Evolutionary conservation across 2,329 filamentous ascomycete genomes (phyloP).

Genomic region (Colletotrichum spaethianum): DNA sequence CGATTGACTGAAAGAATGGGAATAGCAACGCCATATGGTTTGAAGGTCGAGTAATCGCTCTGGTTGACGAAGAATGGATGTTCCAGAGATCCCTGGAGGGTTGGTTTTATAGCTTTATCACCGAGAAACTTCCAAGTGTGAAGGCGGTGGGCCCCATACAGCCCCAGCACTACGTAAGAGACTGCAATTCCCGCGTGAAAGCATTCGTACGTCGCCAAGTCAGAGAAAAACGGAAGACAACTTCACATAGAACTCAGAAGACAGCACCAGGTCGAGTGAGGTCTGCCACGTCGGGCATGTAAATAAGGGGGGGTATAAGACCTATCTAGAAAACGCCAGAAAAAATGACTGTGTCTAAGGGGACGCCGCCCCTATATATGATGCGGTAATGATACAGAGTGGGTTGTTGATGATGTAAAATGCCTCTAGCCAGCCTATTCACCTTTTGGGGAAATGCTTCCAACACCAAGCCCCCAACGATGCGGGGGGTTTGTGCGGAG

Average conservation of each 20-base stretch:
- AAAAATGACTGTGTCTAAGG: not conserved
- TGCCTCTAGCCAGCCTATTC: not conserved
- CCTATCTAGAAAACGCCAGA: constrained; percentile 36
- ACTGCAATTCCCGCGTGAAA: too few species aligned
- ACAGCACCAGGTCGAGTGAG: not conserved
- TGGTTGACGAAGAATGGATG: too few species aligned
- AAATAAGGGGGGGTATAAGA: constrained; percentile 35
- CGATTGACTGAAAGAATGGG: too few species aligned
- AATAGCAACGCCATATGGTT: too few species aligned
- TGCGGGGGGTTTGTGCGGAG: not conserved
- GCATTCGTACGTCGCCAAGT: not conserved
- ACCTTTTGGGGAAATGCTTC: not conserved
- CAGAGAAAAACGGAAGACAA: too few species aligned
- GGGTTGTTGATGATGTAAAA: not conserved
- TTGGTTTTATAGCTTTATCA: too few species aligned
- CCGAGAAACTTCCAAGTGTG: too few species aligned
- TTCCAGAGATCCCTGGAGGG: too few species aligned
- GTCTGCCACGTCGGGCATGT: constrained; percentile 6
- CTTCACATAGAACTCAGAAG: not conserved
- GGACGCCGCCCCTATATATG: constrained; percentile 17
- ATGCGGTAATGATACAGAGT: constrained; percentile 18
- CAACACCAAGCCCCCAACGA: not conserved
- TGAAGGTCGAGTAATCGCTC: too few species aligned
- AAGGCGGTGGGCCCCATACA: too few species aligned
- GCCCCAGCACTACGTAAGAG: too few species aligned